phyloP scores from a whole-genome alignment of 768 basidiomycete genomes.

The Hebeloma cylindrosporum region DNA sequence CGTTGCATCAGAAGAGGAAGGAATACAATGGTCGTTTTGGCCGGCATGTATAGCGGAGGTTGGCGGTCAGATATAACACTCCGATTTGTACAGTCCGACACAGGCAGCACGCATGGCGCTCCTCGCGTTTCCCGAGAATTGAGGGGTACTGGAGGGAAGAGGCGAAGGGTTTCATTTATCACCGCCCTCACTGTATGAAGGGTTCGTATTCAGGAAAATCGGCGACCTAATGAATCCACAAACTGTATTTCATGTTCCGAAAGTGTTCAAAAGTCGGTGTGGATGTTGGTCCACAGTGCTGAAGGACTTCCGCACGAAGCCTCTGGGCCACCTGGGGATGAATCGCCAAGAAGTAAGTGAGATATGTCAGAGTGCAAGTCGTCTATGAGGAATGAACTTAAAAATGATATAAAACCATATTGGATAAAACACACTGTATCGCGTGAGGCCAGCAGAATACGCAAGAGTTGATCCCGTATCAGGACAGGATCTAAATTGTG shows the following conservation, averaged over 20 bases:
- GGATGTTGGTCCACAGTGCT: constrained; percentile 47
- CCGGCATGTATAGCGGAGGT: constrained; percentile 59
- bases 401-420: not conserved
- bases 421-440: constrained; percentile 58
- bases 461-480: constrained; percentile 78
- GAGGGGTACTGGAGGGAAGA: constrained; percentile 79
- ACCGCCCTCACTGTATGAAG: constrained; percentile 61
- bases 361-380: constrained; percentile 64
- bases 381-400: constrained; percentile 42
- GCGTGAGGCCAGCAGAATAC: constrained; percentile 71
- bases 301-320: constrained; percentile 61
- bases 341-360: constrained; percentile 67
- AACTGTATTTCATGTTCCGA: constrained; percentile 66
- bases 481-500: constrained; percentile 50
- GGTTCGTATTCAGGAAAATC: constrained; percentile 2
- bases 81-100: constrained; percentile 48
- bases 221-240: constrained; percentile 10
- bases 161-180: constrained; percentile 73
- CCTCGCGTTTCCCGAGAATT: constrained; percentile 63
- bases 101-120: constrained; percentile 49
- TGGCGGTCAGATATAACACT: constrained; percentile 22
- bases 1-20: constrained; percentile 66
- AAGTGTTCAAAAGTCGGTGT: constrained; percentile 58
- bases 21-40: constrained; percentile 55
- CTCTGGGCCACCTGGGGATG: constrained; percentile 55